Evolutionary conservation across 176 grass and related monocot species (phyloP), one percentile per base, ranked within the genome.

Genomic region (Puya raimondii): DNA sequence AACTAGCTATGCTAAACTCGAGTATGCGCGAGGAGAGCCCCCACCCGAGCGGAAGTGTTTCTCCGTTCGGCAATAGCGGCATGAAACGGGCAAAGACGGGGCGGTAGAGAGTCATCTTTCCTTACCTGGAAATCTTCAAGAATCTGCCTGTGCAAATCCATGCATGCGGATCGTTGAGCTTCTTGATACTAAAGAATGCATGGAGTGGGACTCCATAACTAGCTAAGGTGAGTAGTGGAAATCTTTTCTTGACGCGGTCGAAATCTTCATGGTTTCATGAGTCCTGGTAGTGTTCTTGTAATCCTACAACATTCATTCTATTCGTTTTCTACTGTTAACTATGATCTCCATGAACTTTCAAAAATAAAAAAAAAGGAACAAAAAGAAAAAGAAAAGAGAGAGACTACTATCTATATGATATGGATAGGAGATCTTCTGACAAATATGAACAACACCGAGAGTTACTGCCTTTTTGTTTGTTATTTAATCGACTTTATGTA

Each of bases 1-100:
- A 99, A 78, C 76, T 99, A 63, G 94, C 94, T 2, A 84, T 99
- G 89, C 80, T 99, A 48, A 93, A 93, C 50, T 99, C 94, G 26
- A 68, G 84, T 68, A 57, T 88, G 70, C 80, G 90, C 79, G 90
- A 93, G 73, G 89, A 99, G 54, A 88, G 80, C 17, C 91, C 91
- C 50, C 88, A 78, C 66, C 92, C 92, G 1, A 67, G 63, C 47
- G 88, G 92, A 54, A 91, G 88, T 15, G 70, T 85, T 70, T 96
- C 92, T 69, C 92, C 88, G 66, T 96, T 96, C 68, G 84, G 85
- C 63, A 88, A 76, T 0, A 90, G 80, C 68, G 76, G 85, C 65
- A 91, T 91, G 88, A 96, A 96, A 80, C 88, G 88, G 2, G 83
- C 88, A 2, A 96, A 96, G 79, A 87, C 88, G 1, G 84, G 83